Evolutionary conservation across 228 moss, liverwort and hornwort genomes (phyloP).

Genomic region (Sphagnum magellanicum): DNA sequence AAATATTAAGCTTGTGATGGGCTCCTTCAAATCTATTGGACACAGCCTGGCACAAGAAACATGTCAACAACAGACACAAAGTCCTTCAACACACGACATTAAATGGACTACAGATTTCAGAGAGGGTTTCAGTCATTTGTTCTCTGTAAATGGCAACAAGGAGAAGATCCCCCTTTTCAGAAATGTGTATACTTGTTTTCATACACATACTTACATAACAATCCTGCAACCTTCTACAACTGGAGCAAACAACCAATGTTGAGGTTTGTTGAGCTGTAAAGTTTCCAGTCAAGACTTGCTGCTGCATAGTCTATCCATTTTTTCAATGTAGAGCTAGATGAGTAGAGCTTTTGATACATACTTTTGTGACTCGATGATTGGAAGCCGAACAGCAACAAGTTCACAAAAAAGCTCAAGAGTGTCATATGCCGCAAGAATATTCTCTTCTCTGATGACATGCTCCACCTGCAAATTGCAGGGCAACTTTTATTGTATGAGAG

Average conservation of each 20-base stretch:
- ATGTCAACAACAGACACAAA: neutral
- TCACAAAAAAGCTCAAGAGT: constrained; percentile 83
- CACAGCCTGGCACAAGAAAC: constrained; percentile 15
- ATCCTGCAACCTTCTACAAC: no score
- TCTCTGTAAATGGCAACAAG: no score
- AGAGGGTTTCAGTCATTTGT: no score
- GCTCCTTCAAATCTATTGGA: constrained; percentile 80
- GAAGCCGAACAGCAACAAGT: constrained; percentile 79
- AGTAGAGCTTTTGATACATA: constrained; percentile 15
- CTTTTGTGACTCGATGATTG: constrained; percentile 87
- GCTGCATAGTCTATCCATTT: neutral
- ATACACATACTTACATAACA: no score
- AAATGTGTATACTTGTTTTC: no score
- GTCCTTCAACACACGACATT: no score
- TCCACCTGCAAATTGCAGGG: constrained; percentile 46
- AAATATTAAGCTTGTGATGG: constrained; percentile 70
- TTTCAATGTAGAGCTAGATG: neutral
- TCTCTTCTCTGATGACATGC: constrained; percentile 76
- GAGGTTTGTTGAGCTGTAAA: no score
- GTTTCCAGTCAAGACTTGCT: no score
- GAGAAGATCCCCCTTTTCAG: no score
- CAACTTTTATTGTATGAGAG: neutral
- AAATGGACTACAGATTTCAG: no score
- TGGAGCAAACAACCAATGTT: no score
- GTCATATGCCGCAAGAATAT: constrained; percentile 84